Evolutionary conservation across 441 rosid species (phyloP), one percentile per base, ranked within the genome.

Genomic region (Adansonia madagascariensis): DNA sequence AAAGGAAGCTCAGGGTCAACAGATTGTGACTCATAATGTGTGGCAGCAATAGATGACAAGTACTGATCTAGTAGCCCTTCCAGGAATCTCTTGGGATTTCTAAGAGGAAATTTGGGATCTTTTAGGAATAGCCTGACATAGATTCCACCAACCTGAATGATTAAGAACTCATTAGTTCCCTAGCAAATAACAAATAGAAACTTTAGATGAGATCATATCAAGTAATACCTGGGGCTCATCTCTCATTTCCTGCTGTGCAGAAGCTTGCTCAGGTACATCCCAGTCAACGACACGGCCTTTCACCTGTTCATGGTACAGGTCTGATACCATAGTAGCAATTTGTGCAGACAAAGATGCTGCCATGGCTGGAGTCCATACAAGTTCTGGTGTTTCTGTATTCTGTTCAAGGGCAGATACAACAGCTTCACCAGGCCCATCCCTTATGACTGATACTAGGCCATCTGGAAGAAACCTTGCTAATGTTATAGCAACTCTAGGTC

Each of bases 341-440:
- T 97, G 98, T 55, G 98, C 99, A 75, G 99, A 91, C 83, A 94
- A 87, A 74, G 99, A 97, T 83, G 99, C 92, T 22, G 98, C 99
- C 99, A 97, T 97, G 64, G 98, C 99, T 63, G 99, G 97, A 74
- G 98, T 97, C 99, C 99, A 97, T 71, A 94, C 99, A 81, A 97
- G 98, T 86, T 97, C 99, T 74, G 99, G 99, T 39, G 99, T 97
- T 86, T 94, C 99, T 24, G 98, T 90, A 20, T 98, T 94, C 82
- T 89, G 97, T 73, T 97, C 99, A 78, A 97, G 91, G 8, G 94
- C 91, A 80, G 94, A 90, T 56, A 97, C 95, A 79, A 93, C 98
- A 82, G 98, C 92, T 87, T 97, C 99, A 55, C 99, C 99, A 64
- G 99, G 99, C 46, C 99, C 98, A 86, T 97, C 99, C 86, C 97